Evolutionary conservation across 345 rosid species (phyloP).

Genomic region (Salix exigua): DNA sequence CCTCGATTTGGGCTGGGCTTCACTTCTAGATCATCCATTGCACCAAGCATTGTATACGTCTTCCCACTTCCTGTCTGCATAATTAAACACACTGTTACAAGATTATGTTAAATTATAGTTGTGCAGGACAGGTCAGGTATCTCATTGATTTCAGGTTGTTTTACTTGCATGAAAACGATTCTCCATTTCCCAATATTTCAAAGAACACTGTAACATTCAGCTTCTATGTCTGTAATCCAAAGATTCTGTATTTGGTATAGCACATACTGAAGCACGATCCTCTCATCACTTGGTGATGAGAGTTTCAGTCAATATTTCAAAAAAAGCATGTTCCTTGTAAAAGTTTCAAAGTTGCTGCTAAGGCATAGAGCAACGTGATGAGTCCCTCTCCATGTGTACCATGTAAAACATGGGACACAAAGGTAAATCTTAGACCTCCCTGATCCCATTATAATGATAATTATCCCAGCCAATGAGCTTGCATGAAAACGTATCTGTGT

Average conservation of each 20-base stretch:
- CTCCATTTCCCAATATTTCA: not conserved
- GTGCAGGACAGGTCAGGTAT: not conserved
- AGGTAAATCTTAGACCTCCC: not conserved
- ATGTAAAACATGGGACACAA: not conserved
- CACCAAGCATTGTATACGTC: conserved; percentile 93
- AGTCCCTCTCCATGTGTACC: not conserved
- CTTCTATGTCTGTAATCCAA: not conserved
- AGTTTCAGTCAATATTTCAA: not conserved
- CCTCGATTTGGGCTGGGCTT: conserved; percentile 82
- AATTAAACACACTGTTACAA: not conserved
- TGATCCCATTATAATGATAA: not conserved
- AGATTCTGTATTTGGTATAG: not conserved
- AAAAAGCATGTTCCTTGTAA: not conserved
- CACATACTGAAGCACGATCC: not conserved
- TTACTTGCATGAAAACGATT: not conserved
- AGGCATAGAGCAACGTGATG: not conserved
- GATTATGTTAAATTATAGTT: not conserved
- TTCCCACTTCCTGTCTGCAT: conserved; percentile 98
- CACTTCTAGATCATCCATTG: conserved; percentile 70
- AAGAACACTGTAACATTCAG: not conserved
- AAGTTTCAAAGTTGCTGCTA: not conserved
- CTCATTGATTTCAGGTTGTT: not conserved
- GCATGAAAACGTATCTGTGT: not conserved
- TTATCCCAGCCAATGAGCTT: not conserved
- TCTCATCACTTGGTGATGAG: not conserved